Base-by-base conservation (phyloP, 352 stramenopile species). In the Pythium sp. region DNA sequence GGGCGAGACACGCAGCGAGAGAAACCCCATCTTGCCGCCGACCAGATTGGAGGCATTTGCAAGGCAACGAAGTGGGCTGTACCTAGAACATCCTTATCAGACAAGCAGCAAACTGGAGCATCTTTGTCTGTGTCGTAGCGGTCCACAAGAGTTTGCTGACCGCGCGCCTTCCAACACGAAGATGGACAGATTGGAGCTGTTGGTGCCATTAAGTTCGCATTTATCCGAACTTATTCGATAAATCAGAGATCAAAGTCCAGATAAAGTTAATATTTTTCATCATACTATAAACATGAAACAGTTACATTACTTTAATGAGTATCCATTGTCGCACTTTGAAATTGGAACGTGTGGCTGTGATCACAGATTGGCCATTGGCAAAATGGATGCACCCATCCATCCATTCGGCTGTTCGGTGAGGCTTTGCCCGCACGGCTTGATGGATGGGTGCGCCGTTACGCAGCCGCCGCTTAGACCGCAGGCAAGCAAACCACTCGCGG, bases 311-410 rank as follows among this genome's bases (percentile, higher is more conserved):
- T 61, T 47, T 47, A 61, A 5, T 34, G 22, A 26, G 3, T 0
- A 47, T 7, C 3, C 3, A 26, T 3, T n/a, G 56, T 28, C 20
- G 30, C 22, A 47, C 30, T 3, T 26, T 47, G 41, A 5, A 20
- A 47, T n/a, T 47, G 22, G 28, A 61, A 61, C 11, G 56, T 61
- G 28, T 61, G 56, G 56, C 56, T 61, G 56, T 61, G 55, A 60
- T 60, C 30, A 43, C 55, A 60, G 55, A 60, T 60, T 43, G 54
- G 22, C 14, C 11, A 26, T 24, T 32, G 22, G 22, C 34, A 24
- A 57, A 5, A 30, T 36, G 12, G n/a, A 57, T 12, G 24, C 26
- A 22, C 15, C 22, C 22, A 20, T 32, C 11, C 53, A 36, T 24
- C 54, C 18, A 11, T 26, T 43, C 22, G 20, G n/a, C 34, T 36